Evolutionary conservation across 2,329 filamentous ascomycete genomes (phyloP).

Genomic region (Phoma sp.): DNA sequence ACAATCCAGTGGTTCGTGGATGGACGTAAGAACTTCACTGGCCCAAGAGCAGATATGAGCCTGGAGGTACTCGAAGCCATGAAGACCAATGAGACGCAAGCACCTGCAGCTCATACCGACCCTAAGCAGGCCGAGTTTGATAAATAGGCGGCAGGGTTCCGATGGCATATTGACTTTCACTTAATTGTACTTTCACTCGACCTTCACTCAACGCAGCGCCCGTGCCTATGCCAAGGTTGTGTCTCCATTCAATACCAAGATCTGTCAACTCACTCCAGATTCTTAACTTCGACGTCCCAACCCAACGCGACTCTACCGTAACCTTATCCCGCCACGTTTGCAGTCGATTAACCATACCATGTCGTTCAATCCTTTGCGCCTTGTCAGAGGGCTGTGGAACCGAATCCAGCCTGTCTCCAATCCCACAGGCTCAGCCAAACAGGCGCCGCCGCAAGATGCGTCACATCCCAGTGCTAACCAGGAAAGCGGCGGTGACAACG

Average conservation of each 20-base stretch:
- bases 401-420: not conserved
- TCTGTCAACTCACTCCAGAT: too few relatives aligned
- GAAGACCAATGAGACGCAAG: constrained; percentile 28
- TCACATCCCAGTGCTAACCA: too few relatives aligned
- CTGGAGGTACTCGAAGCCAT: constrained; percentile 52
- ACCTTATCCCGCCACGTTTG: not conserved
- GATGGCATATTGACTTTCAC: not conserved
- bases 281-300: not conserved
- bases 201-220: too few relatives aligned
- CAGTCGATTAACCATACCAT: not conserved
- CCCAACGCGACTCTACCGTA: not conserved
- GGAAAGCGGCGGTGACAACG: not conserved
- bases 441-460: not conserved
- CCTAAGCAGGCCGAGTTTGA: constrained; percentile 2
- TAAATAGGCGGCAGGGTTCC: not conserved
- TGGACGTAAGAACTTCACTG: constrained; percentile 67
- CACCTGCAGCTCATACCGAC: constrained; percentile 69
- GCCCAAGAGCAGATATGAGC: constrained; percentile 52
- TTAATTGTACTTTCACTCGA: too few relatives aligned
- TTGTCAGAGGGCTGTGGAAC: not conserved
- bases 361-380: not conserved
- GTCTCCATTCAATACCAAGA: too few relatives aligned
- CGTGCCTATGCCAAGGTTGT: too few relatives aligned
- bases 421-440: not conserved
- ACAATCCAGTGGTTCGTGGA: constrained; percentile 67